A percentile compares a stretch with the other conserved stretches of the same genome.
Conservation (phyloP, 163 green algal genomes). For the Trebouxia gelatinosa region DNA sequence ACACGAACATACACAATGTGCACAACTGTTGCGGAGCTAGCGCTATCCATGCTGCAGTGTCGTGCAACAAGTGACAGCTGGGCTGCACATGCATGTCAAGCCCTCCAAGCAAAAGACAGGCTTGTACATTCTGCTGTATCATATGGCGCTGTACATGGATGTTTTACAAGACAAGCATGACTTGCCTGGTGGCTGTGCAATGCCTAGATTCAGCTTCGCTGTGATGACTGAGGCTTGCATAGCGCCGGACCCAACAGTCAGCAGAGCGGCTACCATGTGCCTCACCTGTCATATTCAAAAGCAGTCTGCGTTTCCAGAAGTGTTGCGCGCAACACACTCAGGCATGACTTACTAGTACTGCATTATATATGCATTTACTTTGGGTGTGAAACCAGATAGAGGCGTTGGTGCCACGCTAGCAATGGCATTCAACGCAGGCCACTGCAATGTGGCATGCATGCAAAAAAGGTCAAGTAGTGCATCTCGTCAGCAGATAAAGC, state of each 20-base stretch:
- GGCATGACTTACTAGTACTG: background rate
- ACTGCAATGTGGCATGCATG: background rate
- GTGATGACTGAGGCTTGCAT: constrained; percentile 31
- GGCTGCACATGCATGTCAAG: background rate
- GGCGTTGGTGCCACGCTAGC: no score
- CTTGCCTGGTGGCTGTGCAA: constrained; percentile 10
- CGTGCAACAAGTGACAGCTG: background rate
- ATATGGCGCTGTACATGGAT: background rate
- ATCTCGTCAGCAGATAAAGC: background rate
- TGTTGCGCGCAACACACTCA: no score
- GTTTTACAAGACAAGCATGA: background rate
- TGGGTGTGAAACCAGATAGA: background rate
- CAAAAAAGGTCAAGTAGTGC: background rate
- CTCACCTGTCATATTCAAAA: constrained; percentile 46
- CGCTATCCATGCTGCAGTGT: background rate
- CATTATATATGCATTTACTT: background rate
- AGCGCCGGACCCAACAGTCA: constrained; percentile 51
- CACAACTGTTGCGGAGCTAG: background rate
- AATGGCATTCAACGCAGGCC: background rate
- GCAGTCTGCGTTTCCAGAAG: no score
- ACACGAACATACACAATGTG: background rate
- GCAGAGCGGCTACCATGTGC: constrained; percentile 62
- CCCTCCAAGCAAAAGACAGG: background rate
- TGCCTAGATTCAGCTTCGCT: constrained; percentile 41
- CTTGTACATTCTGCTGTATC: background rate